phyloP scores from a whole-genome alignment of 2,329 filamentous ascomycete genomes.

The Aspergillus texensis region DNA sequence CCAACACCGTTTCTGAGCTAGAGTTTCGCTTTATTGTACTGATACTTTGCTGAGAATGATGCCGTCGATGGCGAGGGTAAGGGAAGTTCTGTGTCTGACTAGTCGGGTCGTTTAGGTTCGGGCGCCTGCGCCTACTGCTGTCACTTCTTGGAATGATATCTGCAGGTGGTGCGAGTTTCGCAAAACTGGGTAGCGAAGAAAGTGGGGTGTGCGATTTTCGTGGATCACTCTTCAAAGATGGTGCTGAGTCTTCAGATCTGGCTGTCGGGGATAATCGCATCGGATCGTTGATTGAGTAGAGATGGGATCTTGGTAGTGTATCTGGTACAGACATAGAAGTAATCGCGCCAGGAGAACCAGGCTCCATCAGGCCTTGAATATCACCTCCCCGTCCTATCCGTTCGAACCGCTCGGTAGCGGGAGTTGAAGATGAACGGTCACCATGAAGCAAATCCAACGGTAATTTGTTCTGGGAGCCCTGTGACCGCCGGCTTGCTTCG shows the following conservation, averaged over 20 bases:
- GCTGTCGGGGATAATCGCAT: slow-evolving; percentile 17
- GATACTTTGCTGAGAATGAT: slow-evolving; percentile 37
- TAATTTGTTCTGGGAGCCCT: slow-evolving; percentile 72
- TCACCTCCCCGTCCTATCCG: slow-evolving; percentile 44
- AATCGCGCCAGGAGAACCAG: slow-evolving; percentile 27
- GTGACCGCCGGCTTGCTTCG: slow-evolving; percentile 81
- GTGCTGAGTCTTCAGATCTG: slow-evolving; percentile 17
- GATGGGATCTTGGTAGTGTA: slow-evolving; percentile 9
- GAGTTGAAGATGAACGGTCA: slow-evolving; percentile 61
- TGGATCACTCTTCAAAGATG: slow-evolving; percentile 18
- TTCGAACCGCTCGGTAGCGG: slow-evolving; percentile 57
- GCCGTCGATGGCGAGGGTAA: slow-evolving; percentile 32
- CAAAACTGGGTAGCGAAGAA: slow-evolving; percentile 20
- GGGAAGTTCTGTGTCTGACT: slow-evolving; percentile 22
- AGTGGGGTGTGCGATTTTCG: slow-evolving; percentile 23
- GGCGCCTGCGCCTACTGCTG: slow-evolving; percentile 37
- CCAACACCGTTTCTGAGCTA: slow-evolving; percentile 22
- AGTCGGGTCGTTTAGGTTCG: slow-evolving; percentile 38
- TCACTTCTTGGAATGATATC: slow-evolving; percentile 43
- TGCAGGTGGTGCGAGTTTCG: slow-evolving; percentile 47
- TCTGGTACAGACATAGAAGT: slow-evolving; percentile 25
- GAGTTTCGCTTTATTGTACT: slow-evolving; percentile 22
- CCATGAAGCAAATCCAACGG: slow-evolving; percentile 73
- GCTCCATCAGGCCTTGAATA: slow-evolving; percentile 20
- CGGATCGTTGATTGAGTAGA: slow-evolving; percentile 10